A percentile compares a stretch with the other conserved stretches of the same genome.
These are phyloP conservation scores for Colletotrichum eleusines DNA, from an alignment of 2,329 filamentous ascomycete species.

Conservation along the genomic window DNA sequence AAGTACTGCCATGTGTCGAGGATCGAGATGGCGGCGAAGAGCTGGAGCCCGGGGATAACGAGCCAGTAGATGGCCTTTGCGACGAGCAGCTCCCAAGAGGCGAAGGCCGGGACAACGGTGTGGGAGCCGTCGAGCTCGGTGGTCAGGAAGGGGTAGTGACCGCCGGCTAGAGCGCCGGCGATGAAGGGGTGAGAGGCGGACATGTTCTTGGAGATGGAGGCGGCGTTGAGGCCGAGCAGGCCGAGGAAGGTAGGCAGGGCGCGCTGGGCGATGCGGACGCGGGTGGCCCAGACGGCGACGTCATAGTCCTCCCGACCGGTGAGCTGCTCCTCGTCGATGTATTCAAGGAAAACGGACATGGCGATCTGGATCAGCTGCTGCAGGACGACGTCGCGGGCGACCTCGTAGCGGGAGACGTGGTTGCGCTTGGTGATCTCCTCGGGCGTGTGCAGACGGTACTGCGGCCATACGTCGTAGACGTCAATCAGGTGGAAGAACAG, in stretches of 20 bases:
- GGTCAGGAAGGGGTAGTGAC: constrained; percentile 80
- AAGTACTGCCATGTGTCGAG: constrained; percentile 99
- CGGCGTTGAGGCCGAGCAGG: constrained; percentile 80
- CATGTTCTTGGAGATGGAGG: constrained; percentile 80
- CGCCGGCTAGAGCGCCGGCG: constrained; percentile 82
- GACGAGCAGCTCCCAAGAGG: constrained; percentile 81
- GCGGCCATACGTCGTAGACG: constrained; percentile 84
- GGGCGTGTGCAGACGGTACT: constrained; percentile 95
- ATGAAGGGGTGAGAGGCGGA: constrained; percentile 78
- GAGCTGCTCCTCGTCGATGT: constrained; percentile 80
- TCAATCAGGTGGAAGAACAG: constrained; percentile 91
- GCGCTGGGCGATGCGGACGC: constrained; percentile 82
- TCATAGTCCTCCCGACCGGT: constrained; percentile 86
- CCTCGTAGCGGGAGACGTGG: constrained; percentile 85
- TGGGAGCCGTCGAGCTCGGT: constrained; percentile 67
- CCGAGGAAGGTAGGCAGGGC: constrained; percentile 80
- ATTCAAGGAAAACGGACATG: constrained; percentile 74
- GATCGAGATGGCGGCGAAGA: constrained; percentile 78
- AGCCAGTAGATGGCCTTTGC: constrained; percentile 86
- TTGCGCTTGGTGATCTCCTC: constrained; percentile 91
- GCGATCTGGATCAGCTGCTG: constrained; percentile 91
- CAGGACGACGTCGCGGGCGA: constrained; percentile 89
- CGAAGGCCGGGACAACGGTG: constrained; percentile 76
- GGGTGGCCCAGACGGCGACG: constrained; percentile 88
- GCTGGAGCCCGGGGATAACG: constrained; percentile 81